A percentile compares a stretch with the other conserved stretches of the same genome.
Evolutionary conservation across 1,284 basidiomycete genomes (phyloP).

Genomic region (Melampsora americana): DNA sequence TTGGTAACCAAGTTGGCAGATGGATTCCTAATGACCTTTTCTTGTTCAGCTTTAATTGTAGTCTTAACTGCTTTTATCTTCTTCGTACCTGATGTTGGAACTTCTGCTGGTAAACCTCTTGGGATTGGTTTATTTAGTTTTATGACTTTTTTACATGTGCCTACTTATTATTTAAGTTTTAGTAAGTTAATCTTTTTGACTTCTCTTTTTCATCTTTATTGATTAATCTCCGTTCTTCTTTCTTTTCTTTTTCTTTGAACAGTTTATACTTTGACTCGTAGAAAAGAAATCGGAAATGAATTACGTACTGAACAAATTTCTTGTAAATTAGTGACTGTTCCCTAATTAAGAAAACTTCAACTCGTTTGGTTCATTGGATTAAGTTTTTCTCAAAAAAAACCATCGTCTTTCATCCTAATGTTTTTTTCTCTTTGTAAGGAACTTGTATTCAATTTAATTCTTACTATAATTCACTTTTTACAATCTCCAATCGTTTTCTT

Average conservation of each 20-base stretch:
- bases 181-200: not conserved
- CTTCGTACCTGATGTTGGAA: not conserved
- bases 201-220: not conserved
- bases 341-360: no score
- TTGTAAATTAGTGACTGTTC: not conserved
- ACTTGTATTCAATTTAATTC: no score
- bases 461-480: no score
- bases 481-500: no score
- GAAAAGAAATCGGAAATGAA: not conserved
- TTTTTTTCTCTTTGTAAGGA: no score
- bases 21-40: not conserved
- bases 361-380: no score
- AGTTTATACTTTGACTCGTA: conserved; percentile 4
- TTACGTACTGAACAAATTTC: not conserved
- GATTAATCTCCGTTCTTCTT: no score
- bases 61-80: not conserved
- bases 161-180: conserved; percentile 4
- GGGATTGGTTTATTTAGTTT: not conserved
- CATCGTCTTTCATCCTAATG: no score
- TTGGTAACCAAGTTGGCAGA: not conserved
- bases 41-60: not conserved
- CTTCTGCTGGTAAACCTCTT: not conserved
- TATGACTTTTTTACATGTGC: not conserved
- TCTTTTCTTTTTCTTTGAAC: not conserved
- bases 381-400: no score